Base-by-base conservation (phyloP, 148 eudicot species). In the Drosera capensis region DNA sequence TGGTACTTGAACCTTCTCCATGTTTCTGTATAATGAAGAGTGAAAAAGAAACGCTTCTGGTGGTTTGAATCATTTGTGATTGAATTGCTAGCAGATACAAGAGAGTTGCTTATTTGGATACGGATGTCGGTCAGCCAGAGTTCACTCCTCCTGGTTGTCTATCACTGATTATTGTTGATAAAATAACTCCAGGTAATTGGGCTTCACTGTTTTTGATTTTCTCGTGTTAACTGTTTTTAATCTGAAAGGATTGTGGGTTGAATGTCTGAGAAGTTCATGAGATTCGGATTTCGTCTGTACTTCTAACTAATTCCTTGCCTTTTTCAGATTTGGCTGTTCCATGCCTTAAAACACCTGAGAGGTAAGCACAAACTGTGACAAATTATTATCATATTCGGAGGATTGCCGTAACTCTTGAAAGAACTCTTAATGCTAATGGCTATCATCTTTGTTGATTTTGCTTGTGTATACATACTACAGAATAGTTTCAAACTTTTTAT, bases 111-210 rank as follows among this genome's bases (percentile, higher is more conserved):
- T 90, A 77, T 48, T 63, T 90, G 66, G 97, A 90, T 56, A 80
- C 87, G 6, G 97, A 90, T 78, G 97, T 90, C 61, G 97, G 97
- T 48, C 97, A 90, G 76, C 65, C 95, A 11, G 97, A 90, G 66
- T 90, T 90, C 60, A 90, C 97, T 51, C 74, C 97, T 31, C 81
- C 97, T 24, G 95, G 95, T 54, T 78, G 85, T 43, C 60, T 90
- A 24, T 84, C 97, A 36, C 74, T 90, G 21, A 75, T 85, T 36
- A 60, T 78, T 26, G 62, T 90, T 52, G 81, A 90, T 51, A 64
- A 80, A 51, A 45, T 71, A 59, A 84, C 87, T 55, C 68, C 79
- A 62, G 92, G 95, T 90, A 58, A 25, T 23, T 50, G 23, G n/a
- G 49, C 16, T 53, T 43, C 25, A 41, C 26, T 8, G 23, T 14